Conservation (phyloP, 345 rosid genomes). For the Syzygium grande region DNA sequence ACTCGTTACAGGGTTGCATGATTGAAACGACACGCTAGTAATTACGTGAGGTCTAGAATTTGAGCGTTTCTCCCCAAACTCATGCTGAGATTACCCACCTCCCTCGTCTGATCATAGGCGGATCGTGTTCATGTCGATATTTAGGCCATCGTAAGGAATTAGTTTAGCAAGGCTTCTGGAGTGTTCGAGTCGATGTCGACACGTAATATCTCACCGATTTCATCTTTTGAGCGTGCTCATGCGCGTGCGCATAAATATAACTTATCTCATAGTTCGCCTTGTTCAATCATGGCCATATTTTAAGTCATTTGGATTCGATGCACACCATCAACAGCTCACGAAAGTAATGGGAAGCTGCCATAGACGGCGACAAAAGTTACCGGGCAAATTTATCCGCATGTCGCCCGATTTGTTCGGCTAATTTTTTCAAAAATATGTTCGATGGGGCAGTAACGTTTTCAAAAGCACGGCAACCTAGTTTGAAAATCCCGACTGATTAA, state of each 20-base stretch:
- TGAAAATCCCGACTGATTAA: not conserved
- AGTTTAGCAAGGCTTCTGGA: not conserved
- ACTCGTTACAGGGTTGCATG: not conserved
- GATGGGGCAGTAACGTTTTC: not conserved
- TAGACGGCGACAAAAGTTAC: not conserved
- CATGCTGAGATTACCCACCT: not conserved
- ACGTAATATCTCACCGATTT: not conserved
- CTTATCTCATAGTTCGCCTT: not conserved
- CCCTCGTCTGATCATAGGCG: not conserved
- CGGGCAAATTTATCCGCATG: not conserved
- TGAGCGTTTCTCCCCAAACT: not conserved
- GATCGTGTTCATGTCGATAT: not conserved
- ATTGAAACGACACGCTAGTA: not conserved
- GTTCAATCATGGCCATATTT: not conserved
- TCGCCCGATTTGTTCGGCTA: not conserved
- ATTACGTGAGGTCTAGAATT: not conserved
- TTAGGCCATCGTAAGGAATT: not conserved
- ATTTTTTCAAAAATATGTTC: not conserved
- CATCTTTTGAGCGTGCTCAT: not conserved
- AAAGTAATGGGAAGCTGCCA: not conserved
- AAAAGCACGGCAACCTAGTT: not conserved
- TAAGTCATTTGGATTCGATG: not conserved
- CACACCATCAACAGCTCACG: not conserved
- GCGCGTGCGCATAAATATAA: not conserved
- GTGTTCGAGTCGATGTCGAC: not conserved